Evolutionary conservation across 2,329 filamentous ascomycete species (phyloP), one percentile per base, ranked within the genome.

Genomic region (Colletotrichum musae): DNA sequence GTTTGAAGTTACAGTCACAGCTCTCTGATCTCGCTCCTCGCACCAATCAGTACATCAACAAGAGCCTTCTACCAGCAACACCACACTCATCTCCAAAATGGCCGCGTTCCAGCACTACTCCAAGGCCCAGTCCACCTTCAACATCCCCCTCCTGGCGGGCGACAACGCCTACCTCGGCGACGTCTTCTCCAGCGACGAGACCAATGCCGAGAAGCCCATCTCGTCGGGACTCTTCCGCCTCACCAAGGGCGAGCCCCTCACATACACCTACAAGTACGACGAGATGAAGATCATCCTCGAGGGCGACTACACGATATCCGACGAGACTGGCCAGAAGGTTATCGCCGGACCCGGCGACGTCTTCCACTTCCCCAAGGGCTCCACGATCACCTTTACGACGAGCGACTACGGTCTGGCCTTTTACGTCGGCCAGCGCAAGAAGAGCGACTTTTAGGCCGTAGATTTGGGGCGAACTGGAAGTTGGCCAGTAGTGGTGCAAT

Each of bases 261-360:
- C 89, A 9, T 93, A 93, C 81, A 88, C 86, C 39, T 93, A 93
- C 80, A 89, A 84, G 48, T 93, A 92, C 79, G 87, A 93, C 75
- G 91, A 93, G 82, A 91, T 92, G 88, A 93, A 93, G 83, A 91
- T 93, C 76, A 90, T 93, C 72, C 80, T 93, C 10, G 90, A 92
- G 74, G 91, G 91, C 15, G 84, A 87, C 72, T 92, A 90, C 75
- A 86, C 89, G 70, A 91, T 93, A 74, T 83, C 82, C 36, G 91
- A 92, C 72, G 87, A 87, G 77, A 88, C 88, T 2, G 91, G 90
- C 45, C 81, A 85, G 72, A 86, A 85, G 72, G 88, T 90, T 26
- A 84, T 85, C 59, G 91, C 88, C 9, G 83, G 80, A 39, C 83
- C 86, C 7, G 91, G 91, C 0, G 91, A 93, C 77, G 88, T 92